These are phyloP conservation scores for Alternaria viburni DNA, from an alignment of 2,329 filamentous ascomycete genomes.

Conservation along the genomic window DNA sequence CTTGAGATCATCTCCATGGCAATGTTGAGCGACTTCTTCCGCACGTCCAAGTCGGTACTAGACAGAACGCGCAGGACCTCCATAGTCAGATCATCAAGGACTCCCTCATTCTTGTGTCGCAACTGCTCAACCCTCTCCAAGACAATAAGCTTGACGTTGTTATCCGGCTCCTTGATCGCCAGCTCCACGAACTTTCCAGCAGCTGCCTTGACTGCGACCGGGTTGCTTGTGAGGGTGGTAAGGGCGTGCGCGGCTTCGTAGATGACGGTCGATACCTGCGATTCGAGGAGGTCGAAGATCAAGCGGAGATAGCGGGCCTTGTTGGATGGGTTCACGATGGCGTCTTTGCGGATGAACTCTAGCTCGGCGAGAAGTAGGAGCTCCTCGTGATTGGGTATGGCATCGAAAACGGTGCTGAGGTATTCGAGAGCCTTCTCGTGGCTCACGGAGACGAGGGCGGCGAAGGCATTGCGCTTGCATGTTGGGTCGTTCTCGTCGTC, in stretches of 20 bases:
- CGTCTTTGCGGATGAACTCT: conserved; percentile 97
- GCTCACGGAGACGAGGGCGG: conserved; percentile 86
- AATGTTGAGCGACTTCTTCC: conserved; percentile 86
- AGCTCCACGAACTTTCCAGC: conserved; percentile 96
- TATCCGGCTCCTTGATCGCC: conserved; percentile 96
- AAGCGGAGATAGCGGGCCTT: conserved; percentile 93
- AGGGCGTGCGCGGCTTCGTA: conserved; percentile 97
- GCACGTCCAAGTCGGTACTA: conserved; percentile 94
- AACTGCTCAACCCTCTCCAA: conserved; percentile 91
- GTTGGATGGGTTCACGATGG: conserved; percentile 91
- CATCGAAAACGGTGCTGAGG: conserved; percentile 86
- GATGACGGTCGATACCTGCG: conserved; percentile 89
- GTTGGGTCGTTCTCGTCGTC: conserved; percentile 90
- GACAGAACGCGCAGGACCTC: conserved; percentile 94
- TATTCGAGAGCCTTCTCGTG: conserved; percentile 92
- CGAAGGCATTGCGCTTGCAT: conserved; percentile 97
- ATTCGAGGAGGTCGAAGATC: conserved; percentile 96
- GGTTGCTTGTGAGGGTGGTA: conserved; percentile 92
- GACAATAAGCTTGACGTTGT: conserved; percentile 99
- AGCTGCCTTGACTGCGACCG: conserved; percentile 95
- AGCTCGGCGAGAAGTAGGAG: conserved; percentile 91
- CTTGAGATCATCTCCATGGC: conserved; percentile 98
- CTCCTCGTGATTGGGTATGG: conserved; percentile 92
- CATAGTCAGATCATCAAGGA: conserved; percentile 94
- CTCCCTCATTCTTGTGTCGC: conserved; percentile 84